These are phyloP conservation scores for Pezicula radicicola DNA, from an alignment of 2,329 filamentous ascomycete species.

Conservation along the genomic window DNA sequence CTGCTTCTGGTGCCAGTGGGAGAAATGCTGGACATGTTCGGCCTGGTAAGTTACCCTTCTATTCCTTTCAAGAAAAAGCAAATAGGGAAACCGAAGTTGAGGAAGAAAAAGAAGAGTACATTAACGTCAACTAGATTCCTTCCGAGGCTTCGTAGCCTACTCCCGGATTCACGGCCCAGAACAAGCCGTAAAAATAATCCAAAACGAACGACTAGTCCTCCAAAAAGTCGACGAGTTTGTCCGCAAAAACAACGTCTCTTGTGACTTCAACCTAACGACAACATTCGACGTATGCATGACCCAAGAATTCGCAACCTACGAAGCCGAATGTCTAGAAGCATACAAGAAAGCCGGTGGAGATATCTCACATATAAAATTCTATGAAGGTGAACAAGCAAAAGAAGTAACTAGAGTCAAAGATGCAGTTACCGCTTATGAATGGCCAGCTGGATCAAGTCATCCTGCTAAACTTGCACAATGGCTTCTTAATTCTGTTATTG, in stretches of 20 bases:
- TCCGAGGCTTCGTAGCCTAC: conserved; percentile 44
- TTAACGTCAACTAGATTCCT: conserved; percentile 33
- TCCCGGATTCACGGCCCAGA: conserved; percentile 36
- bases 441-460: conserved; percentile 46
- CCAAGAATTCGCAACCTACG: conserved; percentile 40
- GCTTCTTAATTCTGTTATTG: conserved; percentile 35
- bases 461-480: conserved; percentile 48
- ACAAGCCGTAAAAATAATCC: conserved; percentile 43
- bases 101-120: background rate
- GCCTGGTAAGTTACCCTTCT: conserved; percentile 13
- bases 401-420: conserved; percentile 32
- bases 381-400: conserved; percentile 36
- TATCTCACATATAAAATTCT: conserved; percentile 37
- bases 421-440: conserved; percentile 45
- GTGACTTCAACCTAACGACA: conserved; percentile 42
- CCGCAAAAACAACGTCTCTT: conserved; percentile 35
- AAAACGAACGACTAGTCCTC: conserved; percentile 39
- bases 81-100: background rate
- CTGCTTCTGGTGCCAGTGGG: conserved; percentile 29
- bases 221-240: conserved; percentile 39
- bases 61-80: too few relatives aligned
- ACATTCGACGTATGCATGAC: conserved; percentile 48
- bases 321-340: conserved; percentile 35
- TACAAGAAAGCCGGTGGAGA: conserved; percentile 41
- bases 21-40: conserved; percentile 31